phyloP scores from a whole-genome alignment of 2,329 filamentous ascomycete genomes.

The Verticillium albo-atrum region DNA sequence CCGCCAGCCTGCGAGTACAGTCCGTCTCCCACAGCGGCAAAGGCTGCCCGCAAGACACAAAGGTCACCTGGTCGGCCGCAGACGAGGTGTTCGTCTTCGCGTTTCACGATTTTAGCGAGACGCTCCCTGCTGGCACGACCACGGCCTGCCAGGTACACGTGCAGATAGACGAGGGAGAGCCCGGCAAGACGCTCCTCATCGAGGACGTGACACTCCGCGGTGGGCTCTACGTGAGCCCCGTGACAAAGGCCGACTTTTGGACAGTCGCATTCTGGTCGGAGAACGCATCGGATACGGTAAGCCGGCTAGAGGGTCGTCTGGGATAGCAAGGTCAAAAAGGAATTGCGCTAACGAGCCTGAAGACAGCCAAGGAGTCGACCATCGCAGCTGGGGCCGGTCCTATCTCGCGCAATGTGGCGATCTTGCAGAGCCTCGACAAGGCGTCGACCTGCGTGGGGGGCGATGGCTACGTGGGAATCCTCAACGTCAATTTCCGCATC shows the following conservation, averaged over 20 bases:
- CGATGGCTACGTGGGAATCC: conserved; percentile 11
- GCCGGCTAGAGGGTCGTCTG: background rate
- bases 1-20: conserved; percentile 1
- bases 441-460: conserved; percentile 7
- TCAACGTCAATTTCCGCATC: conserved; percentile 13
- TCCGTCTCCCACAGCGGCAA: conserved; percentile 7
- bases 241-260: conserved; percentile 5
- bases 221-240: conserved; percentile 7
- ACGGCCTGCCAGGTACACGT: conserved; percentile 9
- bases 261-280: conserved; percentile 9
- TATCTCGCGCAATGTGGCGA: conserved; percentile 5
- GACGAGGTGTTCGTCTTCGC: conserved; percentile 27
- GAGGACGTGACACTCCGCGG: conserved; percentile 7
- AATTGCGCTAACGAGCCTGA: background rate
- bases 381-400: conserved; percentile 1
- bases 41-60: conserved; percentile 5
- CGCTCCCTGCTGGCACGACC: conserved; percentile 27
- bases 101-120: conserved; percentile 31
- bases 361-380: conserved; percentile 5
- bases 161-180: conserved; percentile 5
- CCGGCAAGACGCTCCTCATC: conserved; percentile 4
- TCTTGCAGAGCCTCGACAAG: conserved; percentile 5
- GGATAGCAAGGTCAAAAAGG: background rate
- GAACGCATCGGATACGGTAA: conserved; percentile 5
- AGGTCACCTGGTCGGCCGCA: conserved; percentile 10